Conservation (phyloP, 2,329 filamentous ascomycete genomes). For the Ophiocordyceps camponoti-saundersi region DNA sequence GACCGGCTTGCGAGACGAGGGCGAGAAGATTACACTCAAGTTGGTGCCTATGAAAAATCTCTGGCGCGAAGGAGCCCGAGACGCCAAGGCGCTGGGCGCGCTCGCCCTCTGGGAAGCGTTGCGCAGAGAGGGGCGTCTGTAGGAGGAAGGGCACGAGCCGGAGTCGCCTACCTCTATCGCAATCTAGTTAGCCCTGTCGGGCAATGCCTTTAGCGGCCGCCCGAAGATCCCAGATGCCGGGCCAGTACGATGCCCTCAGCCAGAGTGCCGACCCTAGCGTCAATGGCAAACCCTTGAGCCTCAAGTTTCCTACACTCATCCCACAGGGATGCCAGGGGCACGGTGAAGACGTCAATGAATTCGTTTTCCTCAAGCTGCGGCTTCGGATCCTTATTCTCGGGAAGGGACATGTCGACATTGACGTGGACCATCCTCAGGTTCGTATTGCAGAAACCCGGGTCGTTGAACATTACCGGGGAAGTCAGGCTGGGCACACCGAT, state of each 20-base stretch:
- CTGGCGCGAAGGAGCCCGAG: slow-evolving; percentile 38
- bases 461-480: slow-evolving; percentile 51
- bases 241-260: slow-evolving; percentile 65
- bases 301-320: slow-evolving; percentile 50
- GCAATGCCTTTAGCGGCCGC: not conserved
- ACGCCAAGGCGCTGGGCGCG: slow-evolving; percentile 42
- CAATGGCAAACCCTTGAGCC: slow-evolving; percentile 57
- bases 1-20: slow-evolving; percentile 38
- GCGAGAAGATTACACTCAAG: slow-evolving; percentile 46
- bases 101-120: slow-evolving; percentile 41
- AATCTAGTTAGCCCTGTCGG: not conserved
- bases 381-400: slow-evolving; percentile 52
- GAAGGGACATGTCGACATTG: slow-evolving; percentile 48
- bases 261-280: slow-evolving; percentile 60
- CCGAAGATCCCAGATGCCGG: not conserved
- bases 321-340: slow-evolving; percentile 48
- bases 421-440: slow-evolving; percentile 58
- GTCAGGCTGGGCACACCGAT: slow-evolving; percentile 36
- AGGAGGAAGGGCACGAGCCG: slow-evolving; percentile 11
- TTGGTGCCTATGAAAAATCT: slow-evolving; percentile 37
- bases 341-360: slow-evolving; percentile 65
- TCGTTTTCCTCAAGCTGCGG: slow-evolving; percentile 63
- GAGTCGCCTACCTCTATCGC: not conserved
- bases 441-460: slow-evolving; percentile 50
- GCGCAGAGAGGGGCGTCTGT: slow-evolving; percentile 22